These are phyloP conservation scores for Auriscalpium microsporum DNA, from an alignment of 768 basidiomycete genomes.

Conservation along the genomic window DNA sequence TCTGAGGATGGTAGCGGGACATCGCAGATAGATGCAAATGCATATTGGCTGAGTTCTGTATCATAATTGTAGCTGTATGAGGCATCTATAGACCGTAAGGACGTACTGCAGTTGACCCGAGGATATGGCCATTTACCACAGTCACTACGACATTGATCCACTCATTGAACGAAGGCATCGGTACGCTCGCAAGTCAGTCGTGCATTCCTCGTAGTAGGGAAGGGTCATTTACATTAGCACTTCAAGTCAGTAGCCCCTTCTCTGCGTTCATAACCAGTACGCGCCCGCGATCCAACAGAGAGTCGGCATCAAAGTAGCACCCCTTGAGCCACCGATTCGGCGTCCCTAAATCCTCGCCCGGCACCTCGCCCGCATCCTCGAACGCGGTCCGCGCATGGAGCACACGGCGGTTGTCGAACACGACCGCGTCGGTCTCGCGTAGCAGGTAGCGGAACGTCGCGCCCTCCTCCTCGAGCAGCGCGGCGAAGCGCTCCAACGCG, in stretches of 20 bases:
- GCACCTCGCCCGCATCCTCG: conserved; percentile 27
- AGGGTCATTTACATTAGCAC: too few relatives aligned
- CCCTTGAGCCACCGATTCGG: conserved; percentile 87
- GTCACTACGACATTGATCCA: too few relatives aligned
- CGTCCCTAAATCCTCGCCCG: conserved; percentile 30
- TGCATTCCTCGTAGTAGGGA: too few relatives aligned
- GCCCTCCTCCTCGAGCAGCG: conserved; percentile 41
- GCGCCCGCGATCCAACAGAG: conserved; percentile 51
- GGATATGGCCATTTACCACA: too few relatives aligned
- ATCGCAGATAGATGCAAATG: too few relatives aligned
- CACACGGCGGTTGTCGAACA: conserved; percentile 90
- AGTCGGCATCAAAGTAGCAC: conserved; percentile 66
- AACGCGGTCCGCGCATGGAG: conserved; percentile 85
- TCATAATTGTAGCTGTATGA: too few relatives aligned
- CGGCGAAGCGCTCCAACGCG: conserved; percentile 55
- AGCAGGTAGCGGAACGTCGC: conserved; percentile 58
- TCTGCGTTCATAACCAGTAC: conserved; percentile 29
- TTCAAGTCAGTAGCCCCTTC: background rate
- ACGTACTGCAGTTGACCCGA: too few relatives aligned
- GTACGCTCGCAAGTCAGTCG: too few relatives aligned
- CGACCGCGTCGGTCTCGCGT: conserved; percentile 72
- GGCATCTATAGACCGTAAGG: too few relatives aligned
- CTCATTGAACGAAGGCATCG: too few relatives aligned
- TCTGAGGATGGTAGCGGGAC: too few relatives aligned
- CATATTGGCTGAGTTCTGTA: too few relatives aligned